Percentiles rank a stretch among this genome's conserved stretches.
Conservation (phyloP, 352 stramenopile species). For the Pythium phragmiticola region DNA sequence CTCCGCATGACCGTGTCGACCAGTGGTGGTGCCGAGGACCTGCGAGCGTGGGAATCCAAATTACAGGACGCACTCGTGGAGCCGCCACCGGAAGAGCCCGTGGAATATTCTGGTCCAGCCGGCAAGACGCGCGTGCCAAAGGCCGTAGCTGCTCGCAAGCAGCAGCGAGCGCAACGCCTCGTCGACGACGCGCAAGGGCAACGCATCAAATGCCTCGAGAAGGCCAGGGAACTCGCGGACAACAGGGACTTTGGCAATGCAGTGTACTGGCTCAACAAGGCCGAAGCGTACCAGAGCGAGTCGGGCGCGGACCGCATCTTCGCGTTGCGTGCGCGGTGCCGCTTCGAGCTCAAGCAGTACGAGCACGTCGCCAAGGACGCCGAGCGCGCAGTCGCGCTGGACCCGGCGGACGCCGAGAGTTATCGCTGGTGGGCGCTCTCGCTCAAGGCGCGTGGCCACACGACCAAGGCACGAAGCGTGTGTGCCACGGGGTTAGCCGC, state of each 20-base stretch:
- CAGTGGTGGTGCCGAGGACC: background rate
- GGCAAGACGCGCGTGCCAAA: slow-evolving; percentile 19
- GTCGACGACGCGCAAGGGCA: slow-evolving; percentile 16
- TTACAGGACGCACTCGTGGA: slow-evolving; percentile 13
- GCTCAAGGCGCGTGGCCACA: slow-evolving; percentile 9
- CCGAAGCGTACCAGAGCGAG: slow-evolving; percentile 14
- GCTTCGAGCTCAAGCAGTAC: slow-evolving; percentile 26
- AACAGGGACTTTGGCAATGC: slow-evolving; percentile 25
- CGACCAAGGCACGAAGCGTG: background rate
- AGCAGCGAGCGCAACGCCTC: slow-evolving; percentile 16
- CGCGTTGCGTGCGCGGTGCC: slow-evolving; percentile 17
- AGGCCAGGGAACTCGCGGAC: slow-evolving; percentile 18
- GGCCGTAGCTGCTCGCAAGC: slow-evolving; percentile 15
- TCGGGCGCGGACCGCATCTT: slow-evolving; percentile 7
- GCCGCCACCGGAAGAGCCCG: slow-evolving; percentile 14
- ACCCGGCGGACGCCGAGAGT: slow-evolving; percentile 10
- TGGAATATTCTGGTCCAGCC: background rate
- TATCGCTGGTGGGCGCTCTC: slow-evolving; percentile 15
- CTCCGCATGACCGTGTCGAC: background rate
- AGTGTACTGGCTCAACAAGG: slow-evolving; percentile 27
- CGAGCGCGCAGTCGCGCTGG: slow-evolving; percentile 12
- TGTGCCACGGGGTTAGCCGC: slow-evolving; percentile 9
- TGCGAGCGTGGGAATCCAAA: slow-evolving; percentile 10
- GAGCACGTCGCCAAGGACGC: slow-evolving; percentile 16
- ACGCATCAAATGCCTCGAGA: slow-evolving; percentile 14